phyloP scores from a whole-genome alignment of 2,329 filamentous ascomycete genomes.

The Fusarium gaditjirri region DNA sequence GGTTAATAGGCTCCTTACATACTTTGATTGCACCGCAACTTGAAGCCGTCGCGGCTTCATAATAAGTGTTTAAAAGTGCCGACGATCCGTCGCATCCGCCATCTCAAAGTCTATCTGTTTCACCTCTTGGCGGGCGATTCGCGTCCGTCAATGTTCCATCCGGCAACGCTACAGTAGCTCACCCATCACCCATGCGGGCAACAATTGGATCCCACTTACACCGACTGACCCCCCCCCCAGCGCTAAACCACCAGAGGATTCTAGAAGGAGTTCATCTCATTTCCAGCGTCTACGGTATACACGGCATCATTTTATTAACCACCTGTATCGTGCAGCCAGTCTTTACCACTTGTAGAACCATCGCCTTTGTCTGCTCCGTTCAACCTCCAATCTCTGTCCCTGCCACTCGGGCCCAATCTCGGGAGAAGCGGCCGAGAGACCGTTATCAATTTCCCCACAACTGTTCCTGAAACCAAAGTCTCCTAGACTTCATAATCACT shows the following conservation, averaged over 20 bases:
- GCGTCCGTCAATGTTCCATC: constrained; percentile 14
- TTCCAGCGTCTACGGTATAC: neutral
- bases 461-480: constrained; percentile 42
- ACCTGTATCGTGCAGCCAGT: constrained; percentile 27
- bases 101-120: constrained; percentile 8
- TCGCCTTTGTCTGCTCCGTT: constrained; percentile 7
- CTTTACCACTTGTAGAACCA: constrained; percentile 29
- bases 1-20: neutral
- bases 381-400: constrained; percentile 20
- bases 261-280: constrained; percentile 18
- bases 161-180: constrained; percentile 13
- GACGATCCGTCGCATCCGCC: constrained; percentile 21
- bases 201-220: neutral
- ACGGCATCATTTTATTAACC: constrained; percentile 13
- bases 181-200: neutral
- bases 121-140: constrained; percentile 2
- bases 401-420: constrained; percentile 38
- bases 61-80: constrained; percentile 3
- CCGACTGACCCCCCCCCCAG: neutral
- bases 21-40: neutral
- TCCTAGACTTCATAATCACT: constrained; percentile 38
- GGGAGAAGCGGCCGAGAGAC: constrained; percentile 31
- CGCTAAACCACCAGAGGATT: constrained; percentile 15
- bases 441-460: constrained; percentile 33
- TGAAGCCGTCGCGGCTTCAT: constrained; percentile 20